Percentiles rank a stretch among this genome's conserved stretches.
Conservation (phyloP, 176 grass and related monocot genomes). For the Phyllostachys edulis region DNA sequence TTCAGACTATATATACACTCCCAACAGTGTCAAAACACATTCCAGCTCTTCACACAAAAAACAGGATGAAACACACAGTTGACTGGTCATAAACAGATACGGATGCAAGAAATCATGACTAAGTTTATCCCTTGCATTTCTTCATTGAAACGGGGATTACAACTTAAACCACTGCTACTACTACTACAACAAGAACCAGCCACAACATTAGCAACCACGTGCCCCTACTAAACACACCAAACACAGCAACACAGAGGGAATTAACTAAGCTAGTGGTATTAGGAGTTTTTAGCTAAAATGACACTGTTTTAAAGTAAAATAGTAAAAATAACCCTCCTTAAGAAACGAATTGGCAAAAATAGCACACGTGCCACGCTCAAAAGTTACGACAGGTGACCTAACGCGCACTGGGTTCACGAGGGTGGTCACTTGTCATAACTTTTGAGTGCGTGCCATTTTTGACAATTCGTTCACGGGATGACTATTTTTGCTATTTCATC, state of each 20-base stretch:
- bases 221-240: not conserved
- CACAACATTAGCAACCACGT: not conserved
- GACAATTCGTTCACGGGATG: no score
- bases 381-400: no score
- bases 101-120: not conserved
- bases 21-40: not conserved
- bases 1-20: not conserved
- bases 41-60: not conserved
- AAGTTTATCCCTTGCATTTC: slow-evolving; percentile 30
- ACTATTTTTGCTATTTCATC: no score
- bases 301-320: no score
- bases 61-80: not conserved
- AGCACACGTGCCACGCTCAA: no score
- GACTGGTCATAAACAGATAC: not conserved
- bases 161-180: not conserved
- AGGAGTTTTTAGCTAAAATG: not conserved
- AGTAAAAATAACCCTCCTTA: no score
- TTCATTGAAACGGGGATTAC: slow-evolving; percentile 16
- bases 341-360: no score
- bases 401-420: no score
- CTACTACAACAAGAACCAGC: not conserved
- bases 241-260: not conserved
- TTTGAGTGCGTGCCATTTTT: no score
- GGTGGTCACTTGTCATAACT: no score
- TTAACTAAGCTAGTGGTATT: not conserved